Evolutionary conservation across 2,329 filamentous ascomycete species (phyloP), one percentile per base, ranked within the genome.

Genomic region (Atkinsonella hypoxylon): DNA sequence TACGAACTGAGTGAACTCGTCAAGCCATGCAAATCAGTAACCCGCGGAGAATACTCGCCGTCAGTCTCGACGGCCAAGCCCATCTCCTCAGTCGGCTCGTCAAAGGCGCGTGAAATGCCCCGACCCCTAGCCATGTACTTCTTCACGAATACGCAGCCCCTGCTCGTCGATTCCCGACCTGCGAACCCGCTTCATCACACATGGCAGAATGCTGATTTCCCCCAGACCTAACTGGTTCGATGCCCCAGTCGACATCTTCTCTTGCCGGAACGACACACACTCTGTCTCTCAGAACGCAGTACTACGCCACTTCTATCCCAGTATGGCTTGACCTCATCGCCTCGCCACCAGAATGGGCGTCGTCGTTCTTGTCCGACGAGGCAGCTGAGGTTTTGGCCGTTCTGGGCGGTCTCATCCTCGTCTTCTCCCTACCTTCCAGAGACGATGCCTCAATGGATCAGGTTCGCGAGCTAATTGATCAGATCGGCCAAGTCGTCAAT

Each of bases 251-350:
- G 42, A 64, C 64, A 15, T 65, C 62, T 2, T 68, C 71, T 2
- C 67, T 82, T 32, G 81, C 82, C 1, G 82, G 82, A 26, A 74
- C 72, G 34, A 80, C 81, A 15, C 81, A 84, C 58, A 62, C 66
- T 42, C 71, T 82, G 32, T 53, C 65, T 9, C 66, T 85, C 50
- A 70, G 71, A 53, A 85, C 80, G 18, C 58, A 69, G 13, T 85
- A 85, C 68, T 85, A 85, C 68, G 72, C 66, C 22, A 73, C 79
- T 49, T 70, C 70, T 0, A 69, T 85, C 3, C 80, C 82, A 42
- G 70, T 85, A 56, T 86, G 82, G 82, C 70, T 85, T n/a, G 82
- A 86, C 59, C 70, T 82, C 44, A 70, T 82, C 52, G 59, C 69
- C 6, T 66, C 70, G 4, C 70, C 76, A 0, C 50, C 60, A 2